These are phyloP conservation scores for Astraeus odoratus DNA, from an alignment of 768 basidiomycete species.

Conservation along the genomic window DNA sequence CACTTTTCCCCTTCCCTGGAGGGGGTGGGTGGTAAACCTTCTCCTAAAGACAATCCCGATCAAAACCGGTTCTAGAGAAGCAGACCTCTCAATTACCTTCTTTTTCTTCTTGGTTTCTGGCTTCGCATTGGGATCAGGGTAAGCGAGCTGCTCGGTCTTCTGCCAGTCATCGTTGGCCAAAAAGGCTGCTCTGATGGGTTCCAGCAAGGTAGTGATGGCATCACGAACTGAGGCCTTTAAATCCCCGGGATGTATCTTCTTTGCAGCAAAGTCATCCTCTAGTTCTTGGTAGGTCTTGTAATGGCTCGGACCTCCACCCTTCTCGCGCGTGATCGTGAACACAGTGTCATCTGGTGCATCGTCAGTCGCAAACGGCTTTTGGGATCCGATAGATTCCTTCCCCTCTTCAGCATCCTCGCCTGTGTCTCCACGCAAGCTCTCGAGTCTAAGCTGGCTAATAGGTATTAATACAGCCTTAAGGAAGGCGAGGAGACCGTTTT, in stretches of 20 bases:
- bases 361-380: slow-evolving; percentile 56
- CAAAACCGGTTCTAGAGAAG: not conserved
- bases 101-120: slow-evolving; percentile 62
- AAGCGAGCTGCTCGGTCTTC: slow-evolving; percentile 67
- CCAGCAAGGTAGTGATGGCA: slow-evolving; percentile 66
- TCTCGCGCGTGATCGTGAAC: slow-evolving; percentile 71
- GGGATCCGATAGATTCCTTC: slow-evolving; percentile 41
- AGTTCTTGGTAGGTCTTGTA: slow-evolving; percentile 61
- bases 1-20: slow-evolving; percentile 67
- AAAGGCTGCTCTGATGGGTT: slow-evolving; percentile 76
- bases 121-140: slow-evolving; percentile 69
- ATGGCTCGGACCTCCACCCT: slow-evolving; percentile 69
- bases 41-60: slow-evolving; percentile 36
- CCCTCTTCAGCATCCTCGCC: slow-evolving; percentile 35
- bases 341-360: slow-evolving; percentile 78
- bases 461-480: slow-evolving; percentile 84
- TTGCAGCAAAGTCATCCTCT: slow-evolving; percentile 66
- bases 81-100: slow-evolving; percentile 26
- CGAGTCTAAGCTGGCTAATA: slow-evolving; percentile 67
- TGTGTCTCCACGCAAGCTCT: slow-evolving; percentile 42
- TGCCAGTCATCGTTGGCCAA: slow-evolving; percentile 77
- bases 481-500: slow-evolving; percentile 87
- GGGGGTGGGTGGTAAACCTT: slow-evolving; percentile 83
- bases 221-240: slow-evolving; percentile 74
- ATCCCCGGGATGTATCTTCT: slow-evolving; percentile 83